Percentiles rank a stretch among this genome's conserved stretches.
phyloP scores from a whole-genome alignment of 352 stramenopile species.

The Pythium coloratum region DNA sequence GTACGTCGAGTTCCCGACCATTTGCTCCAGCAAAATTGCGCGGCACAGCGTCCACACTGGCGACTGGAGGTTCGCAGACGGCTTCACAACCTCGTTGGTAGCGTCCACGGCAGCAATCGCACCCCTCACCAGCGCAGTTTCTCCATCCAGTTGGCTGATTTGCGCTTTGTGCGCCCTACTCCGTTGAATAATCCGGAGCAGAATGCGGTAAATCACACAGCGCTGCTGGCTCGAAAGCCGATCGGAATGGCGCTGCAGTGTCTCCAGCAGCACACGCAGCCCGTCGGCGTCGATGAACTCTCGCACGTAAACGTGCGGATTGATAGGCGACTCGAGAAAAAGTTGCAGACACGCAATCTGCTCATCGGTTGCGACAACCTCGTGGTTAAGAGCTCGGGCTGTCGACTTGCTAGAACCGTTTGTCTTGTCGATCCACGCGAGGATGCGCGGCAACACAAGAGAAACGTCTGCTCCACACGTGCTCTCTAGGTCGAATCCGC shows the following conservation, averaged over 20 bases:
- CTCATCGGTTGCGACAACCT: constrained; percentile 34
- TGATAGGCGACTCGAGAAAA: constrained; percentile 44
- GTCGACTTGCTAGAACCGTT: constrained; percentile 19
- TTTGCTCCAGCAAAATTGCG: constrained; percentile 55
- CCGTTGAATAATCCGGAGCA: constrained; percentile 45
- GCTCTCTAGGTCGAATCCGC: constrained; percentile 32
- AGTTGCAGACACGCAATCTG: constrained; percentile 52
- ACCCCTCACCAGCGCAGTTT: constrained; percentile 45
- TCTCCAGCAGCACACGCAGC: constrained; percentile 43
- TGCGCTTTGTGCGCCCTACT: constrained; percentile 42
- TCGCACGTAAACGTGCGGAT: constrained; percentile 35
- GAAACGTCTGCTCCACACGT: constrained; percentile 47
- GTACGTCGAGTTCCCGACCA: constrained; percentile 44
- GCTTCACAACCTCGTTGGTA: constrained; percentile 2
- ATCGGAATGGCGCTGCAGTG: constrained; percentile 26
- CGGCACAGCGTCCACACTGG: constrained; percentile 37
- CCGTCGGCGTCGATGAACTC: constrained; percentile 62
- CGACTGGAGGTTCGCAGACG: constrained; percentile 16
- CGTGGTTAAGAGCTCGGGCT: not conserved
- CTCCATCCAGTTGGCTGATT: constrained; percentile 45
- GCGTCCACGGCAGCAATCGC: constrained; percentile 23
- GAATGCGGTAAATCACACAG: constrained; percentile 36
- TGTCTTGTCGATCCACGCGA: constrained; percentile 67
- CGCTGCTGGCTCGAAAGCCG: constrained; percentile 26
- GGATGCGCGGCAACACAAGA: constrained; percentile 59